Evolutionary conservation across 768 basidiomycete genomes (phyloP).

Genomic region (Termitomyces sp.): DNA sequence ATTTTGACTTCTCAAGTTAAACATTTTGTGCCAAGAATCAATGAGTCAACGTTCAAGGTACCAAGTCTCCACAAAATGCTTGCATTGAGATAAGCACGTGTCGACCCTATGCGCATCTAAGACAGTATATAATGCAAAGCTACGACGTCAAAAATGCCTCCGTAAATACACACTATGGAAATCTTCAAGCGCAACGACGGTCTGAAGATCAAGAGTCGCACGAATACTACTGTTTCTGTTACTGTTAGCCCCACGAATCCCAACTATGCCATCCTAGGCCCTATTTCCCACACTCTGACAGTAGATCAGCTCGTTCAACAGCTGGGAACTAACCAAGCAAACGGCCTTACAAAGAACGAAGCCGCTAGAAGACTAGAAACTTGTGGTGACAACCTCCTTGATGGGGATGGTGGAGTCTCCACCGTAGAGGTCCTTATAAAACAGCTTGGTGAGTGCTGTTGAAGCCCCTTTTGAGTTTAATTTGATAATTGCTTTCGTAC

Average conservation of each 20-base stretch:
- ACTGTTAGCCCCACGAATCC: constrained; percentile 27
- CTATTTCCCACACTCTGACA: constrained; percentile 29
- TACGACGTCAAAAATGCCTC: neutral
- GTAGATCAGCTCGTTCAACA: constrained; percentile 26
- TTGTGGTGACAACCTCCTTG: constrained; percentile 31
- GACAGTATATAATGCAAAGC: neutral
- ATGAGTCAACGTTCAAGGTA: neutral
- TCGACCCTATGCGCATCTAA: constrained; percentile 1
- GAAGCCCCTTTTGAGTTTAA: neutral
- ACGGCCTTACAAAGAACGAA: constrained; percentile 35
- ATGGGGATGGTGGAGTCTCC: constrained; percentile 31
- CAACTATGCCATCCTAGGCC: constrained; percentile 26
- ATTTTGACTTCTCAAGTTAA: too few species aligned
- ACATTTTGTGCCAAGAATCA: neutral
- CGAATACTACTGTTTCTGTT: constrained; percentile 29
- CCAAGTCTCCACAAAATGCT: neutral
- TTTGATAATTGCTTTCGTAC: neutral
- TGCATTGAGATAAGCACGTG: constrained; percentile 2
- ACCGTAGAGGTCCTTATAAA: constrained; percentile 29
- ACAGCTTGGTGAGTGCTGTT: constrained; percentile 26
- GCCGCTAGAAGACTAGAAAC: constrained; percentile 27
- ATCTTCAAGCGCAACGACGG: constrained; percentile 12
- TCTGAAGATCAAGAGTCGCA: constrained; percentile 25
- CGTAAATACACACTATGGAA: constrained; percentile 3
- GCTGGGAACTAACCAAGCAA: constrained; percentile 26